Evolutionary conservation across 345 rosid species (phyloP).

Genomic region (Anastatica hierochuntica): DNA sequence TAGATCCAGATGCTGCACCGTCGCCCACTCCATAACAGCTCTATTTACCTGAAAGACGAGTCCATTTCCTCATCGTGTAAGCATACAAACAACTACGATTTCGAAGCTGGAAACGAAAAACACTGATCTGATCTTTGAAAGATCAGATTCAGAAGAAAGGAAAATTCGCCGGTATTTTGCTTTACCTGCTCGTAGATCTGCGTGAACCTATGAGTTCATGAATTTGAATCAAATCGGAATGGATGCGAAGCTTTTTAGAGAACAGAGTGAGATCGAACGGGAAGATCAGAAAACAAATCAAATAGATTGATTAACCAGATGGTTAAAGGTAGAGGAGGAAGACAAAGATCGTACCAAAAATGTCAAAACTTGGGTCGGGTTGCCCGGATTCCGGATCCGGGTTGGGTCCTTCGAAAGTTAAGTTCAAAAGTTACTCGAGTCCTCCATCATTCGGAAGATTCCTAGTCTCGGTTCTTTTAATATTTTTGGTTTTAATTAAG

Average conservation of each 20-base stretch:
- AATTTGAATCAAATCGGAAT: neutral
- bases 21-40: slow-evolving; percentile 80
- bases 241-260: neutral
- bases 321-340: too few relatives aligned
- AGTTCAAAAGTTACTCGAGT: too few relatives aligned
- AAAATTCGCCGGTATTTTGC: neutral
- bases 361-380: slow-evolving; percentile 12
- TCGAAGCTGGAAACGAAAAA: neutral
- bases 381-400: slow-evolving; percentile 7
- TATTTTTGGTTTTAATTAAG: too few relatives aligned
- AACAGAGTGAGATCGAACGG: slow-evolving; percentile 21
- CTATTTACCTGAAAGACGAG: too few relatives aligned
- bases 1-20: slow-evolving; percentile 96
- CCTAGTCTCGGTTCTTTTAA: too few relatives aligned
- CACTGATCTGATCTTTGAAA: slow-evolving; percentile 19
- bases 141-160: neutral
- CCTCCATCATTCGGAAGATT: too few relatives aligned
- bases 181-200: slow-evolving; percentile 22
- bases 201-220: too few relatives aligned
- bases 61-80: neutral
- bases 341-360: slow-evolving; percentile 5
- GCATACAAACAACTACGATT: neutral
- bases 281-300: slow-evolving; percentile 8
- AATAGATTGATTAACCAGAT: neutral
- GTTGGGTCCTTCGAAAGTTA: slow-evolving; percentile 5